Evolutionary conservation across 2,329 filamentous ascomycete genomes (phyloP), one percentile per base, ranked within the genome.

Genomic region (Ustilaginoidea virens): DNA sequence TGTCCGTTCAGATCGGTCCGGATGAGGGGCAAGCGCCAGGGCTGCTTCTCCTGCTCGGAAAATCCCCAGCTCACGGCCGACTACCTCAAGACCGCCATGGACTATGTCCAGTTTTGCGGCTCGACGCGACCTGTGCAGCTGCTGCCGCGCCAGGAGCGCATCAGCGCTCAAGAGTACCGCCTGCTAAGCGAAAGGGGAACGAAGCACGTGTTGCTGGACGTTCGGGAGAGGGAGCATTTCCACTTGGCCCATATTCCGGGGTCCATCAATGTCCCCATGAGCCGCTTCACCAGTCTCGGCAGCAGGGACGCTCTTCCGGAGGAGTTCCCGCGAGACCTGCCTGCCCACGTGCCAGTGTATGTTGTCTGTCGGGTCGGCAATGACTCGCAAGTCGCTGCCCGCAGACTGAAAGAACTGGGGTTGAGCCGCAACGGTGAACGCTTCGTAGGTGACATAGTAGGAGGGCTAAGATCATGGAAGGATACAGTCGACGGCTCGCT

Each of bases 51-150:
- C 1, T 98, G 90, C 48, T 80, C 78, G 0, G 55, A 64, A 0
- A 52, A 63, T 0, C 69, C 59, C 0, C 27, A 32, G 0, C 61
- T 94, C 8, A 77, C 75, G 0, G 47, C 70, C 6, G 61, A 74
- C 8, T 66, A 63, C 6, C 53, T 93, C 29, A 57, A 51, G 13
- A 65, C 63, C 0, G 74, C 69, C 5, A 58, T 86, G 26, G 82
- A 94, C 46, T 96, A 96, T 47, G 66, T 80, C 1, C 72, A 77
- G 29, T 94, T 96, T 46, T 96, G 87, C 46, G 85, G 86, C 4
- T 63, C 71, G 1, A 49, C 55, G 1, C 37, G 47, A 28, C 65
- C 72, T 0, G 56, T 77, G 12, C 53, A 59, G 7, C 36, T 78
- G 3, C 60, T 93, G 1, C 46, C 43, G 5, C 54, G 70, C 0